These are phyloP conservation scores for Trichocladium uniseriatum DNA, from an alignment of 495 filamentous ascomycete species.

Conservation along the genomic window DNA sequence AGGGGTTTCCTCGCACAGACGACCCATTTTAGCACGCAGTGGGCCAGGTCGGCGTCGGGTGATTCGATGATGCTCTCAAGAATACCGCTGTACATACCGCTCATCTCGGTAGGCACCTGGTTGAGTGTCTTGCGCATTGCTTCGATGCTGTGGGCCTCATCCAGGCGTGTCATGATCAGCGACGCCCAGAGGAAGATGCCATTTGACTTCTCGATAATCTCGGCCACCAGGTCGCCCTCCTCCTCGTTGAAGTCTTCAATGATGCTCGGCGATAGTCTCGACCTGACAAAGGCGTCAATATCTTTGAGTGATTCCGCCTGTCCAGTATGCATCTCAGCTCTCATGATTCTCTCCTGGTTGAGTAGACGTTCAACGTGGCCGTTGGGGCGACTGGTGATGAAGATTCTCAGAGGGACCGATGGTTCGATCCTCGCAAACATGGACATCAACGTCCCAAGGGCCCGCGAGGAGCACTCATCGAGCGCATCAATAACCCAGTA, in stretches of 20 bases:
- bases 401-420: slow-evolving; percentile 22
- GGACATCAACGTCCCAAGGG: slow-evolving; percentile 13
- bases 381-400: slow-evolving; percentile 25
- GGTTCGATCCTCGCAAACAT: slow-evolving; percentile 22
- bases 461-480: slow-evolving; percentile 14
- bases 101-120: slow-evolving; percentile 19
- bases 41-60: slow-evolving; percentile 12
- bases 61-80: slow-evolving; percentile 6
- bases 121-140: slow-evolving; percentile 11
- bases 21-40: slow-evolving; percentile 18
- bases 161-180: slow-evolving; percentile 10
- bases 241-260: slow-evolving; percentile 7
- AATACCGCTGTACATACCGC: slow-evolving; percentile 16
- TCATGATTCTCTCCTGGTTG: background rate
- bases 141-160: slow-evolving; percentile 13
- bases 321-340: slow-evolving; percentile 11
- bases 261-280: slow-evolving; percentile 8
- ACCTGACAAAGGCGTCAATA: slow-evolving; percentile 8
- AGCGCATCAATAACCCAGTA: slow-evolving; percentile 24
- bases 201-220: slow-evolving; percentile 16
- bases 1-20: slow-evolving; percentile 15
- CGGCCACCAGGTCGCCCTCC: slow-evolving; percentile 1
- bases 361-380: slow-evolving; percentile 7
- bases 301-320: slow-evolving; percentile 12
- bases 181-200: slow-evolving; percentile 17